Conservation (phyloP, 202 grass and related monocot species). For the Eragrostis tef region DNA sequence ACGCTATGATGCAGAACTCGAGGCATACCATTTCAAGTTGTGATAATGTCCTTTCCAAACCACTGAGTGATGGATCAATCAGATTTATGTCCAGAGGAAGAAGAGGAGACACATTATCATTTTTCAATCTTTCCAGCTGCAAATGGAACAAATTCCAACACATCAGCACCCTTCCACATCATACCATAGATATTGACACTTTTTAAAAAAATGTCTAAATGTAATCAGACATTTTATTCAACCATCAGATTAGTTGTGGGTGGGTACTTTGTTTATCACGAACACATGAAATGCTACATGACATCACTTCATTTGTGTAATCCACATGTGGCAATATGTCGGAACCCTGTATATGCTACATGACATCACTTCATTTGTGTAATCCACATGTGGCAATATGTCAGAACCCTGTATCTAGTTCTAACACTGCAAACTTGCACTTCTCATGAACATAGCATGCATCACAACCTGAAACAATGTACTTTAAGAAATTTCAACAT, state of each 20-base stretch:
- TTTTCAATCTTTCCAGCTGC: constrained; percentile 85
- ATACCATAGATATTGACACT: constrained; percentile 2
- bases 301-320: constrained; percentile 16
- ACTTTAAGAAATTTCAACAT: constrained; percentile 46
- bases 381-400: constrained; percentile 28
- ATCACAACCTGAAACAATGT: constrained; percentile 23
- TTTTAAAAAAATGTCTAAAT: constrained; percentile 11
- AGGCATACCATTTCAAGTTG: constrained; percentile 84
- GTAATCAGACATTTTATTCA: background rate
- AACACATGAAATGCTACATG: constrained; percentile 16
- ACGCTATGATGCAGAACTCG: constrained; percentile 23
- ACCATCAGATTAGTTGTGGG: constrained; percentile 5
- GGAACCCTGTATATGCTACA: constrained; percentile 27
- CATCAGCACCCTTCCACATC: background rate
- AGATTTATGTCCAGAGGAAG: constrained; percentile 67
- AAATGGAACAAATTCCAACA: constrained; percentile 44
- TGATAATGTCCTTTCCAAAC: constrained; percentile 80
- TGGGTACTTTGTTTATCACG: background rate
- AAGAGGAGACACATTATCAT: constrained; percentile 75
- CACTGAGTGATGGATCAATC: constrained; percentile 67
- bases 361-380: constrained; percentile 5
- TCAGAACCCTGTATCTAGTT: constrained; percentile 23
- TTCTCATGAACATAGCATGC: constrained; percentile 14
- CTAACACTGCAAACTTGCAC: constrained; percentile 22
- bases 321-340: constrained; percentile 22